phyloP scores from a whole-genome alignment of 23 red algal genomes.

The Gracilariopsis chorda region DNA sequence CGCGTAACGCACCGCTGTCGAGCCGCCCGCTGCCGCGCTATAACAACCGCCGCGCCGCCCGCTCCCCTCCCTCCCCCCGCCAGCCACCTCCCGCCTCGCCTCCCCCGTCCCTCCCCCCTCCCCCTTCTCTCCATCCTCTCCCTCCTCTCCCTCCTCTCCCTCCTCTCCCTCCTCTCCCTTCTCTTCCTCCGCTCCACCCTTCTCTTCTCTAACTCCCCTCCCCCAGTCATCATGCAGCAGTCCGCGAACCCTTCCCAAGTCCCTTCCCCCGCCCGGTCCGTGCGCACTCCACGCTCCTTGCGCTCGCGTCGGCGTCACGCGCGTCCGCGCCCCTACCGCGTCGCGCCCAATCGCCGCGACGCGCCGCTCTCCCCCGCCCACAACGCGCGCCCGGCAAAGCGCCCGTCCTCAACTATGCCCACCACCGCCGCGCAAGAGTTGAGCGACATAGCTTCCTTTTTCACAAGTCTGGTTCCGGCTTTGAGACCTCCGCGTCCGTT shows the following conservation, averaged over 20 bases:
- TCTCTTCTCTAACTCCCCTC: not conserved
- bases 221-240: not conserved
- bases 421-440: not conserved
- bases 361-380: not conserved
- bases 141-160: not conserved
- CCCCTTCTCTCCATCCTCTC: not conserved
- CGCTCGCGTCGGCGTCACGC: not conserved
- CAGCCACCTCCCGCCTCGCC: not conserved
- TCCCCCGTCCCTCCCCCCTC: not conserved
- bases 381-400: not conserved
- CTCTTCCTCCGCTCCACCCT: not conserved
- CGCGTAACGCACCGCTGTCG: not conserved
- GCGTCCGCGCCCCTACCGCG: not conserved
- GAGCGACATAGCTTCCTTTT: not conserved
- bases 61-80: not conserved
- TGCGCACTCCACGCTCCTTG: not conserved
- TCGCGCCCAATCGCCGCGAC: not conserved
- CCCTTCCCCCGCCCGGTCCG: not conserved
- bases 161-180: not conserved
- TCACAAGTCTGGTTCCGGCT: not conserved
- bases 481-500: not conserved
- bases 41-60: not conserved
- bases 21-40: too few relatives aligned
- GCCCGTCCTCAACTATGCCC: not conserved
- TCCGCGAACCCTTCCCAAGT: not conserved